Base-by-base conservation (phyloP, 225 moss, liverwort and hornwort genomes). In the Thuidium tamariscinum region DNA sequence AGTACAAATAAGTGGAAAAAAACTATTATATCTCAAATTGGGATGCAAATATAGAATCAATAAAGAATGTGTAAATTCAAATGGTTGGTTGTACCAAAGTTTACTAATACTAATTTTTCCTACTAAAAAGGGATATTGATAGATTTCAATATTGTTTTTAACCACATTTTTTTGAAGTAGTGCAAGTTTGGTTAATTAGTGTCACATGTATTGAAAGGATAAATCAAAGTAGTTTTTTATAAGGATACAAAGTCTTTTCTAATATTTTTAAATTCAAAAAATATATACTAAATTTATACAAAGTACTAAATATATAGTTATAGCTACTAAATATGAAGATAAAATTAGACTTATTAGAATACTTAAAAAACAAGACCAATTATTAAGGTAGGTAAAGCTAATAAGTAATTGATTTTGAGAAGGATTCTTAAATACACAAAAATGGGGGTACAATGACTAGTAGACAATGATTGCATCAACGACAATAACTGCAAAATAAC, bases 121-220 rank as follows among this genome's bases (percentile, higher is more conserved):
- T 71, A 29, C 0, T 46, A 10, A 13, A 2, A 2, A 37, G 7
- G 22, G 3, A 22, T 3, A 67, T 67, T 37, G 22, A 5, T 12
- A 37, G 12, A 7, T 12, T 37, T 11, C 7, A 22, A 37, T 22
- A 67, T 67, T 67, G 32, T 67, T 36, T n/a, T 17, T 37, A 21
- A 7, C 2, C 22, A 12, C 0, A 3, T 2, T 37, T 67, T 1
- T 67, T 37, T 37, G 3, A 22, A 37, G 22, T 37, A 67, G 7
- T 36, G 22, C 12, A 1, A 36, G 3, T 66, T 36, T 66, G 11
- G 3, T 37, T 15, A 69, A 71, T 44, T 17, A 44, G 9, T 27
- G 0, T 44, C 0, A 0, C 1, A 44, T 44, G 2, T 16, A 71
- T 29, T 72, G 2, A 44, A 29, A 27, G 1, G 0, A 70, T 5